Conservation (phyloP, 1,139 yeast genomes). For the Pichiaceae sp. region DNA sequence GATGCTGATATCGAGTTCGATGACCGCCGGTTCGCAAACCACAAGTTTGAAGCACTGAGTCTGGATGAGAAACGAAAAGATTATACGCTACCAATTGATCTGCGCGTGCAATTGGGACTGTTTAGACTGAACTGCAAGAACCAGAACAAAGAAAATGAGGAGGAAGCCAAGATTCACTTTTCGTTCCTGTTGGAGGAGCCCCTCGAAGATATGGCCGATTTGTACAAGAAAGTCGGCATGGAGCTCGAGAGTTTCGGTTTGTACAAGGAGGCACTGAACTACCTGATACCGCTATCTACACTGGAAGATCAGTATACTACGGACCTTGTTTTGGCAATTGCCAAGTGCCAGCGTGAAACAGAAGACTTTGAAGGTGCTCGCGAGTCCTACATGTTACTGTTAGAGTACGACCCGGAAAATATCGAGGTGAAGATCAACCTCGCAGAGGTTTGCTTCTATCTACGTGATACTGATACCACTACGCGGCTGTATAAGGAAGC, state of each 20-base stretch:
- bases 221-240: conserved; percentile 69
- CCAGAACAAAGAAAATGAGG: conserved; percentile 27
- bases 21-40: conserved; percentile 46
- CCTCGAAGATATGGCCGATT: conserved; percentile 59
- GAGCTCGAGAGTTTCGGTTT: conserved; percentile 61
- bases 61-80: conserved; percentile 32
- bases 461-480: conserved; percentile 62
- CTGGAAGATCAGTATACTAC: conserved; percentile 40
- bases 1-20: conserved; percentile 76
- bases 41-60: conserved; percentile 30
- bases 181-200: conserved; percentile 48
- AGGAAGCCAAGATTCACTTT: conserved; percentile 70
- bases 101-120: conserved; percentile 70
- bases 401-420: conserved; percentile 53
- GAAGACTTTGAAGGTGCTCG: conserved; percentile 68
- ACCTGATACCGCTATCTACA: conserved; percentile 45
- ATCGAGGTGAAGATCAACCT: conserved; percentile 68
- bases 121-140: conserved; percentile 55
- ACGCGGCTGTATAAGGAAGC: conserved; percentile 47
- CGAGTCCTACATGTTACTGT: conserved; percentile 48
- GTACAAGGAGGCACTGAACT: conserved; percentile 64
- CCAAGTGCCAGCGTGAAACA: conserved; percentile 68
- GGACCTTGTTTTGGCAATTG: conserved; percentile 56
- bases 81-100: conserved; percentile 69
- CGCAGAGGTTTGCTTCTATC: conserved; percentile 71